Evolutionary conservation across 2,329 filamentous ascomycete genomes (phyloP), one percentile per base, ranked within the genome.

Genomic region (Beauveria asiatica): DNA sequence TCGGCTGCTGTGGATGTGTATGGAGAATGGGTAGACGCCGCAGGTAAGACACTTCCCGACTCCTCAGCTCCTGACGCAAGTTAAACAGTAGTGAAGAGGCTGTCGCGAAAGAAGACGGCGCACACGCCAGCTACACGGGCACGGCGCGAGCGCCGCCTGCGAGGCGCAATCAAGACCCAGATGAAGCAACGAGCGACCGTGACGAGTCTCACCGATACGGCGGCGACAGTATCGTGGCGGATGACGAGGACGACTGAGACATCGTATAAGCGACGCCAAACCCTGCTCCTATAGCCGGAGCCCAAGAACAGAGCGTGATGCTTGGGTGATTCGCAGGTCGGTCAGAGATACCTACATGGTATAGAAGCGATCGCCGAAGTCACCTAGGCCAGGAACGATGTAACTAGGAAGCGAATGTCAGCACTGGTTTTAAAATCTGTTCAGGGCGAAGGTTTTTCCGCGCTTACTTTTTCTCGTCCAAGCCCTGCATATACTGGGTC

Each of bases 331-430:
- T 30, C 42, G 42, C 50, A 27, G 16, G 27, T 17, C 57, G n/a
- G 7, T 19, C 27, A 27, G 58, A 45, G 55, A 21, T 41, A 52
- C 63, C 75, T 72, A 96, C 74, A 96, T 84, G 60, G 93, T 97
- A 74, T 97, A 97, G 75, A 94, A 97, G 65, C 93, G 83, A 73
- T 97, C 93, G 62, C 93, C 93, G 74, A 97, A 97, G 73, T 97
- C 93, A 65, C 93, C 93, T 19, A 97, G 81, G 30, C 93, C 93
- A 30, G 93, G 93, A 59, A 96, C 85, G 70, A 97, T 97, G 73
- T 97, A 97, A 74, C 93, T 97, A 64, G 65, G 46, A 63, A 59
- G 41, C 17, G 30, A 58, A 52, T 59, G 48, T 59, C 46, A 59
- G 57, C 49, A 45, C 25, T 25, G 49, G 25, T 19, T 55, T 59